Evolutionary conservation across 352 stramenopile genomes (phyloP).

Genomic region (Globisporangium irregulare): DNA sequence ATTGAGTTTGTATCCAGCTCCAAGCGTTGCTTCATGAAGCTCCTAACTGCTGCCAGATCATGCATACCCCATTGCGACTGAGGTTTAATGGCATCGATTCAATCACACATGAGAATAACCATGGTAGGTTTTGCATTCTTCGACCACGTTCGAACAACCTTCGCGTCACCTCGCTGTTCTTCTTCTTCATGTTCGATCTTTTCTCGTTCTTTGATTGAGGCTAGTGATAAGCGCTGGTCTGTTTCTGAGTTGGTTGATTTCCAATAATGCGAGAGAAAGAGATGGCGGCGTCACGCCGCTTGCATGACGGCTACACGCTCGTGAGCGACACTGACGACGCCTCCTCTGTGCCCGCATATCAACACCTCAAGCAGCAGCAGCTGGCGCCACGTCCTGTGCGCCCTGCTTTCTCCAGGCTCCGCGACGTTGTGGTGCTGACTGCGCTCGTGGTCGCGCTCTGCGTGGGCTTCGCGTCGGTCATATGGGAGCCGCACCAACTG

Average conservation of each 20-base stretch:
- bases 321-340: background rate
- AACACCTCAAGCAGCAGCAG: background rate
- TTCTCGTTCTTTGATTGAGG: background rate
- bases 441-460: slow-evolving; percentile 9
- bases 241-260: background rate
- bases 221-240: background rate
- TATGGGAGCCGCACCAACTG: background rate
- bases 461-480: background rate
- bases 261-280: background rate
- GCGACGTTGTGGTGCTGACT: slow-evolving; percentile 5
- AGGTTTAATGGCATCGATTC: too few species aligned
- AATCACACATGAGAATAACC: too few species aligned
- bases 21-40: too few species aligned
- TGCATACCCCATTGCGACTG: too few species aligned
- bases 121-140: background rate
- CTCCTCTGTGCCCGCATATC: background rate
- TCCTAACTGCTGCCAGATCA: too few species aligned
- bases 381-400: background rate
- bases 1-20: too few species aligned
- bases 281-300: background rate
- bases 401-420: background rate
- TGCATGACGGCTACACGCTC: slow-evolving; percentile 6
- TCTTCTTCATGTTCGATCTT: background rate
- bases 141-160: background rate
- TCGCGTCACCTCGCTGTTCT: background rate